Conservation (phyloP, 169 alveolate genomes). For the Condylostoma magnum region DNA sequence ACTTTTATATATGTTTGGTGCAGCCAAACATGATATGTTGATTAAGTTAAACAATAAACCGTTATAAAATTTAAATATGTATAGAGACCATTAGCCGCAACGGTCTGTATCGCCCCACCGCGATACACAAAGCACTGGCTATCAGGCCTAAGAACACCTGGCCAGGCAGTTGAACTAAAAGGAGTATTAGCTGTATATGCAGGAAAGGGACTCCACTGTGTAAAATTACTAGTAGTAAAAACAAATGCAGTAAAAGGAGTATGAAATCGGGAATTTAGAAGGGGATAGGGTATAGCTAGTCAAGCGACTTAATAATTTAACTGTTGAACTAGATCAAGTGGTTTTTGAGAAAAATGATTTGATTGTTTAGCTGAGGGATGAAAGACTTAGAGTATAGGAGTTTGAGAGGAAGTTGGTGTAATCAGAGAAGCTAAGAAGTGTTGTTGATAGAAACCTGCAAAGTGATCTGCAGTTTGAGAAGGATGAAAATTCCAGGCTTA, state of each 20-base stretch:
- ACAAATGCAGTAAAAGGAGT: neutral
- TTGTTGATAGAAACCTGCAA: constrained; percentile 4
- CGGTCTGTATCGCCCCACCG: too few relatives aligned
- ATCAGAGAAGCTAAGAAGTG: constrained; percentile 15
- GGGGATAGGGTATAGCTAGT: constrained; percentile 5
- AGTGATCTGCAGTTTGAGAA: constrained; percentile 17
- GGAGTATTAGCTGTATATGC: neutral
- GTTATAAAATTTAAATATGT: too few relatives aligned
- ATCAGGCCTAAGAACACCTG: too few relatives aligned
- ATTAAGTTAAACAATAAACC: too few relatives aligned
- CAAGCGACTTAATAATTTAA: neutral
- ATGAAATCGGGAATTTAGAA: neutral
- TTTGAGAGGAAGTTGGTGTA: neutral
- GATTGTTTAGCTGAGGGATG: neutral
- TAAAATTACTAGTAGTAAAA: neutral
- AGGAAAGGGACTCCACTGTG: neutral
- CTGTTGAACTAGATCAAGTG: constrained; percentile 11
- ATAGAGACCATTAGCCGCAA: too few relatives aligned
- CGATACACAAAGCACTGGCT: too few relatives aligned
- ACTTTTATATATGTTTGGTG: constrained; percentile 11
- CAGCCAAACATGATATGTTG: too few relatives aligned
- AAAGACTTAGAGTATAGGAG: neutral
- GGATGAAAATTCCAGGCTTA: constrained; percentile 10
- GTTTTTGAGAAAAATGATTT: constrained; percentile 11
- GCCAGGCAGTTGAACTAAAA: neutral